Percentiles rank a stretch among this genome's conserved stretches.
phyloP scores from a whole-genome alignment of 75 land plant genomes.

The Gnetum montanum region DNA sequence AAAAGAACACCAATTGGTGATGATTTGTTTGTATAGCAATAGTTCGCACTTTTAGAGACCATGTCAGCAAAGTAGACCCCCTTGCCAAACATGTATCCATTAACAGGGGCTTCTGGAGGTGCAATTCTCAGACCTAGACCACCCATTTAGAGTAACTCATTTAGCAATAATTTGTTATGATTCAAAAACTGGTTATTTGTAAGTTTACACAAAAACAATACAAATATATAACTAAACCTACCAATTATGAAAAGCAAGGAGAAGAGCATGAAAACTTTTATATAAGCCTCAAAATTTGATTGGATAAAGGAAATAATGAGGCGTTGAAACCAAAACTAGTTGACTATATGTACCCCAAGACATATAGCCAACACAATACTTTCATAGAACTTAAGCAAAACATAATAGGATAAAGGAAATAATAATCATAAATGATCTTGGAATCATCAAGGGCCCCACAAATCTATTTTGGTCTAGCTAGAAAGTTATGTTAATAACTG shows the following conservation, averaged over 20 bases:
- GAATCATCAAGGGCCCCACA: too few species aligned
- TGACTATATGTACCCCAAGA: too few species aligned
- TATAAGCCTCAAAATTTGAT: too few species aligned
- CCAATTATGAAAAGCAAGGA: not conserved
- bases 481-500: too few species aligned
- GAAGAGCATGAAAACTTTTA: not conserved
- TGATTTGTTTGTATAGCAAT: slow-evolving; percentile 46
- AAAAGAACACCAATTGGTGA: slow-evolving; percentile 68
- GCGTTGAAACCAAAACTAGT: too few species aligned
- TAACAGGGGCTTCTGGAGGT: slow-evolving; percentile 95
- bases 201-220: not conserved
- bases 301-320: too few species aligned
- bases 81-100: slow-evolving; percentile 99
- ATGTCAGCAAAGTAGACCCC: slow-evolving; percentile 99
- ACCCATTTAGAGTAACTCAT: not conserved
- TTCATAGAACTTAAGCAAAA: too few species aligned
- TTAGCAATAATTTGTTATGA: not conserved
- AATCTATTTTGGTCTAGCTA: too few species aligned
- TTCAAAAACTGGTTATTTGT: not conserved
- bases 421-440: too few species aligned
- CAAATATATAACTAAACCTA: not conserved
- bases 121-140: slow-evolving; percentile 82
- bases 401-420: too few species aligned
- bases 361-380: too few species aligned
- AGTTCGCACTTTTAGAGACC: slow-evolving; percentile 99